Evolutionary conservation across 352 stramenopile species (phyloP).

Genomic region (Globisporangium yorkense): DNA sequence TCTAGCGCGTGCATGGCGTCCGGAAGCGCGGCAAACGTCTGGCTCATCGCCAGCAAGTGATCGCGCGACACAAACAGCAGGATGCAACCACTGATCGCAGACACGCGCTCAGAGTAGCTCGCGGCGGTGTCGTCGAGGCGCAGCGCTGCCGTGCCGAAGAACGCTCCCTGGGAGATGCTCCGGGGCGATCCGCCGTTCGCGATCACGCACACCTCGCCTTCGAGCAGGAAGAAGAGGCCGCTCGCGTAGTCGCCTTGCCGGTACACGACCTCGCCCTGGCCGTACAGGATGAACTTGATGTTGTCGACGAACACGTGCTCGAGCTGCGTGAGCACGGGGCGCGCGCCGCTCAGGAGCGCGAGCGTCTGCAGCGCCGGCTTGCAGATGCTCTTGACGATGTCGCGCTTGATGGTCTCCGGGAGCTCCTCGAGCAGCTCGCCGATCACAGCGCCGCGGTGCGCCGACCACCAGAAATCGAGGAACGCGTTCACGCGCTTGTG

Average conservation of each 20-base stretch:
- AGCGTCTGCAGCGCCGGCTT: constrained; percentile 50
- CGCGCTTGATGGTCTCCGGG: constrained; percentile 46
- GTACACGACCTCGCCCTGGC: constrained; percentile 62
- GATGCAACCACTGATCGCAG: constrained; percentile 46
- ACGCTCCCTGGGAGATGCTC: constrained; percentile 36
- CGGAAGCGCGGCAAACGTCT: constrained; percentile 23
- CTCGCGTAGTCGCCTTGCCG: constrained; percentile 49
- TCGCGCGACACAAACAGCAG: constrained; percentile 47
- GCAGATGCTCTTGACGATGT: constrained; percentile 62
- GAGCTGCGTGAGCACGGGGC: constrained; percentile 36
- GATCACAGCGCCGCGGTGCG: constrained; percentile 57
- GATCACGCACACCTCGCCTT: constrained; percentile 46
- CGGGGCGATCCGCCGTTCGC: constrained; percentile 26
- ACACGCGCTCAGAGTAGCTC: constrained; percentile 43
- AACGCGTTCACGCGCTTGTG: constrained; percentile 65
- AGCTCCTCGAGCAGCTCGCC: constrained; percentile 49
- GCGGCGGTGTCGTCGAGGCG: constrained; percentile 25
- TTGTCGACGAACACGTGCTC: constrained; percentile 59
- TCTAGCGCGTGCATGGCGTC: constrained; percentile 36
- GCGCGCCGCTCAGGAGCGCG: constrained; percentile 33
- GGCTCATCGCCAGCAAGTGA: constrained; percentile 33
- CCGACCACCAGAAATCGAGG: constrained; percentile 72
- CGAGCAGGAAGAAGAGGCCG: constrained; percentile 52
- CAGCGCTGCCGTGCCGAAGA: constrained; percentile 46
- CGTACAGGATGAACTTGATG: constrained; percentile 61